Base-by-base conservation (phyloP, 2,329 filamentous ascomycete genomes). In the Pyricularia sp. region DNA sequence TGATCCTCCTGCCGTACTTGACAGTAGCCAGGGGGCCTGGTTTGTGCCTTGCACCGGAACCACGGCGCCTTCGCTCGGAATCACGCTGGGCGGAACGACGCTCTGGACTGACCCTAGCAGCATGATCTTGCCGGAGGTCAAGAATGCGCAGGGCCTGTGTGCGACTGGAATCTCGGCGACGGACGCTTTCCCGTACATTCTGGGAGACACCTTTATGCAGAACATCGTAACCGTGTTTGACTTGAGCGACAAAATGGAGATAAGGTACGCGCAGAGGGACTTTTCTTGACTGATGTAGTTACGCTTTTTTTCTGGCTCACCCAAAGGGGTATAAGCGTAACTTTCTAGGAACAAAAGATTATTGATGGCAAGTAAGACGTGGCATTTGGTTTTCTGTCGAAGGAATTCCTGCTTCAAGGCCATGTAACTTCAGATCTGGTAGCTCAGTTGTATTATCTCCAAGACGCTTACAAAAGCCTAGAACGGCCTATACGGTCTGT, bases 111-210 rank as follows among this genome's bases (percentile, higher is more conserved):
- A 77, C 69, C 73, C 75, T 3, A 72, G 72, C 63, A 78, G 73
- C 71, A 78, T 77, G 74, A 75, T 76, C 68, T 71, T 79, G 42
- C 73, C 75, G 10, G 72, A 77, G 70, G 72, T 75, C 20, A 72
- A 69, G 42, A 68, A 73, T 64, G 67, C 66, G n/a, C 70, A 71
- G 36, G 74, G 73, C 28, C 69, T 71, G 33, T 78, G 76, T 59
- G 65, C 74, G 7, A 75, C 75, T 1, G 76, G 75, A 55, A 71
- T 74, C 55, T 69, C 69, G 23, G 69, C 69, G 23, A 69, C 67
- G 36, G 65, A 69, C 65, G 59, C 64, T 17, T 58, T 55, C 50
- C 70, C 72, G 1, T 74, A 71, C 64, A 73, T 74, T 64, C 68
- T 74, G 26, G 73, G 73, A 36, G 73, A 74, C 69, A 70, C 69